Base-by-base conservation (phyloP, 257 asterid genomes). In the Capsicum chinense region DNA sequence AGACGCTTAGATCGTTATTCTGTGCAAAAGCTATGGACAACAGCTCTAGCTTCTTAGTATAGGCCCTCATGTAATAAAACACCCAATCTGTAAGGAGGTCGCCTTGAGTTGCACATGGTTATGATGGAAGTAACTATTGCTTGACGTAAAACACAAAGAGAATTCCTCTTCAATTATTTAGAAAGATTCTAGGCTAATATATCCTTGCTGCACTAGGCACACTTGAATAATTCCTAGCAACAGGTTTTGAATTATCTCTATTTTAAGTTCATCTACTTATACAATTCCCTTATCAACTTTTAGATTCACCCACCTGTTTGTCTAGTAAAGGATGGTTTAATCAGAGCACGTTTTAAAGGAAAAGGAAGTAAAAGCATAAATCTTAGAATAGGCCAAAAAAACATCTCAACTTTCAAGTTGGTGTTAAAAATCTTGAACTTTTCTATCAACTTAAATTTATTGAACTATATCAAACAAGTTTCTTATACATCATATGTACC, bases 351-450 rank as follows among this genome's bases (percentile, higher is more conserved):
- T 64, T 63, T 59, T 44, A 26, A 26, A 26, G 33, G 2, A 26
- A 26, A 26, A 26, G 33, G 33, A 26, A 26, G 33, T 26, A 26
- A 26, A 1, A 26, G 33, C 33, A 26, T 26, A 26, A 26, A 26
- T 0, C 33, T 26, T 1, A 26, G 33, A 16, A 56, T 1, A 21
- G 64, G 5, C 64, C 63, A 11, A 48, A 81, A 52, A 59, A 80
- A 69, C 63, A 16, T 57, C 42, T n/a, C 59, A 56, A 86, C 98
- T 91, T 88, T 94, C 98, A 96, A 88, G 94, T 96, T 94, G 87
- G 99, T 96, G 88, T 96, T 96, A 92, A 96, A 95, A 86, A 94
- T 96, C 85, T 96, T 96, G 94, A 96, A 96, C 93, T 96, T 96
- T 90, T 96, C 99, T 33, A 96, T 94, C 12, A 98, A 94, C 91